A percentile compares a stretch with the other conserved stretches of the same genome.
phyloP scores from a whole-genome alignment of 352 stramenopile genomes.

The Phytophthora meadii region DNA sequence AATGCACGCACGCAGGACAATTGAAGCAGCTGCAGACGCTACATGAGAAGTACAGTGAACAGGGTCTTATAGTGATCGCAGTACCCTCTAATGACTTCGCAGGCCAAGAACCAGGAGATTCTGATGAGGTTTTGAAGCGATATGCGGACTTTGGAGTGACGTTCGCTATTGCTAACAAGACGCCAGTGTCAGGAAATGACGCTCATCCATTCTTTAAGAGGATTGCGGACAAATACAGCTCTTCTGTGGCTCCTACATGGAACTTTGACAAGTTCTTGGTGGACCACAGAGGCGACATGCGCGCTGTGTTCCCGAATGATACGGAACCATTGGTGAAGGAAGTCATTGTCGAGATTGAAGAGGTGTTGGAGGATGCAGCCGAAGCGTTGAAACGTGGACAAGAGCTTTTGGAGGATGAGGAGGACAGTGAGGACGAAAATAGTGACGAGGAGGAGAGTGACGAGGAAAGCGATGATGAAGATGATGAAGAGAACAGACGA shows the following conservation, averaged over 20 bases:
- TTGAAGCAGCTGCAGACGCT: constrained; percentile 61
- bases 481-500: not conserved
- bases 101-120: constrained; percentile 50
- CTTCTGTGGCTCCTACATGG: constrained; percentile 72
- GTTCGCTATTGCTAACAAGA: constrained; percentile 66
- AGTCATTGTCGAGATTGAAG: constrained; percentile 70
- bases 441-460: constrained; percentile 15
- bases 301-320: constrained; percentile 77
- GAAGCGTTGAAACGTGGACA: constrained; percentile 17
- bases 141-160: constrained; percentile 59
- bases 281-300: constrained; percentile 63
- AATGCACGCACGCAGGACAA: constrained; percentile 58
- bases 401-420: constrained; percentile 21
- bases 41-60: constrained; percentile 50
- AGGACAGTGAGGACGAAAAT: constrained; percentile 13
- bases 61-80: constrained; percentile 62
- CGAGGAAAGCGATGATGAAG: constrained; percentile 4
- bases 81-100: constrained; percentile 81
- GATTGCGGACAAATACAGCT: constrained; percentile 68
- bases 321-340: constrained; percentile 68
- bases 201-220: constrained; percentile 74
- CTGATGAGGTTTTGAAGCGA: constrained; percentile 49
- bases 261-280: constrained; percentile 89
- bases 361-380: constrained; percentile 60
- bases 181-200: constrained; percentile 45